phyloP scores from a whole-genome alignment of 2,329 filamentous ascomycete species.

The Orbilia brochopaga region DNA sequence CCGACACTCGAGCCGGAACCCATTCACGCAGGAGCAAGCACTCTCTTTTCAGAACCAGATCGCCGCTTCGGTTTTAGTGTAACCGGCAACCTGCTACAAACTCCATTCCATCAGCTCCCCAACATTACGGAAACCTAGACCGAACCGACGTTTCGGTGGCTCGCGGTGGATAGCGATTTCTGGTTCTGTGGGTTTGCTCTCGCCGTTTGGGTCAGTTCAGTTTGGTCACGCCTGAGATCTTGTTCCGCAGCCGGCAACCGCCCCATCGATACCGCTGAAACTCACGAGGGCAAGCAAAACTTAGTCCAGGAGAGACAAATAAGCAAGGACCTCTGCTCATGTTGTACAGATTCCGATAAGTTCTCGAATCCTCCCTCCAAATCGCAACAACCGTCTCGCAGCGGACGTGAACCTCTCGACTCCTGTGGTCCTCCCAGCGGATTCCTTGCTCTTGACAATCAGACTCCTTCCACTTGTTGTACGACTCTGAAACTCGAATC shows the following conservation, averaged over 20 bases:
- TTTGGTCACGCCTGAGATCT: slow-evolving; percentile 16
- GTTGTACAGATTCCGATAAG: slow-evolving; percentile 44
- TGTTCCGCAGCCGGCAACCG: slow-evolving; percentile 15
- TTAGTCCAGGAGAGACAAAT: slow-evolving; percentile 32
- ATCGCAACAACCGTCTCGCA: slow-evolving; percentile 27
- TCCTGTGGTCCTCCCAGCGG: slow-evolving; percentile 27
- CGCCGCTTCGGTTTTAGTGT: slow-evolving; percentile 47
- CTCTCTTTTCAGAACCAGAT: slow-evolving; percentile 32
- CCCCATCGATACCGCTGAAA: slow-evolving; percentile 45
- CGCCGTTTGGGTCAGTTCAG: slow-evolving; percentile 1
- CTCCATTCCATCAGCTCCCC: slow-evolving; percentile 25
- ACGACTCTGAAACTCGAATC: slow-evolving; percentile 50
- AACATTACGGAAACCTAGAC: slow-evolving; percentile 38
- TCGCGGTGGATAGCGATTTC: slow-evolving; percentile 24
- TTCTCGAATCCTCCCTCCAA: slow-evolving; percentile 39
- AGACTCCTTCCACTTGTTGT: slow-evolving; percentile 46
- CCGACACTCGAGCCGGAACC: slow-evolving; percentile 10
- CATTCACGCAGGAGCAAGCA: slow-evolving; percentile 30
- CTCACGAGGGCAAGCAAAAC: slow-evolving; percentile 32
- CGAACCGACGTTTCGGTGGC: slow-evolving; percentile 28
- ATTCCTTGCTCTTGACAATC: slow-evolving; percentile 28
- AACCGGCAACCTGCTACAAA: slow-evolving; percentile 35
- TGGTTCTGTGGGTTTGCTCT: slow-evolving; percentile 20
- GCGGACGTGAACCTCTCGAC: slow-evolving; percentile 31
- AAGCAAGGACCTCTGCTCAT: slow-evolving; percentile 46